Evolutionary conservation across 2,329 filamentous ascomycete genomes (phyloP).

Genomic region (Aureobasidium namibiae): DNA sequence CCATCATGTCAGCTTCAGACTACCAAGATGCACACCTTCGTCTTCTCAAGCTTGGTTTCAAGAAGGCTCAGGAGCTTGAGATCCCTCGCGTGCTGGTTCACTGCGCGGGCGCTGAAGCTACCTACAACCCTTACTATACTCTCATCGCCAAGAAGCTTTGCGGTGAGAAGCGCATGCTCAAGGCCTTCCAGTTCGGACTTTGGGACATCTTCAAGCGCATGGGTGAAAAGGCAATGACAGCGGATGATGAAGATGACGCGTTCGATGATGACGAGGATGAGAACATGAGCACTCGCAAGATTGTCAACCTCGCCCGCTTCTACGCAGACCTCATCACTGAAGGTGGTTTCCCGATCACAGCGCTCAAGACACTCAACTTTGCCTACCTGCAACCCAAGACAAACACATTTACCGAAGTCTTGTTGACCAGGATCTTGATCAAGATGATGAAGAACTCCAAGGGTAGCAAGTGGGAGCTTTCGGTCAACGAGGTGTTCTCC

Average conservation of each 20-base stretch:
- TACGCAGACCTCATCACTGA: conserved; percentile 56
- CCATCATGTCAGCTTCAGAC: conserved; percentile 78
- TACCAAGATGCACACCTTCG: conserved; percentile 75
- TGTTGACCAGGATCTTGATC: conserved; percentile 68
- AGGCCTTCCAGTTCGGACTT: conserved; percentile 78
- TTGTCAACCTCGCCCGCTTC: conserved; percentile 61
- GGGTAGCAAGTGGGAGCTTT: conserved; percentile 44
- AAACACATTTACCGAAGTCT: conserved; percentile 67
- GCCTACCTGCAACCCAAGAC: conserved; percentile 69
- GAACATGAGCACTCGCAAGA: conserved; percentile 45
- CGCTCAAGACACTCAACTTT: conserved; percentile 65
- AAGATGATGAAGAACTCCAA: conserved; percentile 33
- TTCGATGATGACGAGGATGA: conserved; percentile 41
- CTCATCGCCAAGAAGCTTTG: conserved; percentile 75
- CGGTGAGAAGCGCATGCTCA: conserved; percentile 55
- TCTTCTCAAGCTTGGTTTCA: conserved; percentile 73
- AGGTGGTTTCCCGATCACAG: conserved; percentile 48
- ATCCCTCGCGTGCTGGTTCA: conserved; percentile 82
- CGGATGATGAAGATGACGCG: conserved; percentile 48
- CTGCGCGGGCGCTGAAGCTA: conserved; percentile 72
- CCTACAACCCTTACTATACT: conserved; percentile 90
- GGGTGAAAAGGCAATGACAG: conserved; percentile 60
- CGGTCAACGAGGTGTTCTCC: conserved; percentile 58
- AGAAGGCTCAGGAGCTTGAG: conserved; percentile 76
- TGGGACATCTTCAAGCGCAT: conserved; percentile 80